Evolutionary conservation across 345 rosid genomes (phyloP).

Genomic region (Citrus maxima): DNA sequence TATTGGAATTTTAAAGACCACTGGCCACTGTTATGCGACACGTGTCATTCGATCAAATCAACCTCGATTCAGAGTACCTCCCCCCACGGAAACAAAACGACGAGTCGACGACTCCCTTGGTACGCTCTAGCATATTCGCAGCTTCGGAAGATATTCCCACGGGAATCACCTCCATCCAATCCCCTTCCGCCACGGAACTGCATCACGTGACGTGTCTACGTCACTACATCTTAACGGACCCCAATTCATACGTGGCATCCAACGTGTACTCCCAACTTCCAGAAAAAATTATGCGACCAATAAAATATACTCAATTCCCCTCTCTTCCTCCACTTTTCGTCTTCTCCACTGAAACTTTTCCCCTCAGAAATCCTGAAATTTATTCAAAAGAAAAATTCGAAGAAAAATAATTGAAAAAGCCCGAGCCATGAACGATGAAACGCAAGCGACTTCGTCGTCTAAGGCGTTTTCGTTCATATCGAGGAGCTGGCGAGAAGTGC

Average conservation of each 20-base stretch:
- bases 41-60: neutral
- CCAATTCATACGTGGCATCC: constrained; percentile 43
- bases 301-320: neutral
- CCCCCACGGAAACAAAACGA: constrained; percentile 8
- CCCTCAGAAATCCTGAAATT: constrained; percentile 1
- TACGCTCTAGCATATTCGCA: constrained; percentile 23
- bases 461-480: constrained; percentile 77
- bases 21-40: neutral
- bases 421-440: constrained; percentile 41
- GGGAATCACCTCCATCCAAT: constrained; percentile 18
- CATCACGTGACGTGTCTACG: constrained; percentile 18
- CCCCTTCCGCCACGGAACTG: constrained; percentile 13
- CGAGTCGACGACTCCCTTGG: neutral
- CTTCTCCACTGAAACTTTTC: constrained; percentile 5
- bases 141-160: neutral
- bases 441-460: constrained; percentile 35
- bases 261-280: constrained; percentile 36
- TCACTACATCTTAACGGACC: constrained; percentile 12
- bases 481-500: constrained; percentile 89
- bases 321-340: neutral
- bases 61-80: neutral
- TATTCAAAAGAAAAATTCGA: neutral
- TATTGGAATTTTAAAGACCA: neutral
- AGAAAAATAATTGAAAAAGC: constrained; percentile 8
- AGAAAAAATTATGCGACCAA: constrained; percentile 9